Base-by-base conservation (phyloP, 1,139 yeast species). In the Pichia sp. region DNA sequence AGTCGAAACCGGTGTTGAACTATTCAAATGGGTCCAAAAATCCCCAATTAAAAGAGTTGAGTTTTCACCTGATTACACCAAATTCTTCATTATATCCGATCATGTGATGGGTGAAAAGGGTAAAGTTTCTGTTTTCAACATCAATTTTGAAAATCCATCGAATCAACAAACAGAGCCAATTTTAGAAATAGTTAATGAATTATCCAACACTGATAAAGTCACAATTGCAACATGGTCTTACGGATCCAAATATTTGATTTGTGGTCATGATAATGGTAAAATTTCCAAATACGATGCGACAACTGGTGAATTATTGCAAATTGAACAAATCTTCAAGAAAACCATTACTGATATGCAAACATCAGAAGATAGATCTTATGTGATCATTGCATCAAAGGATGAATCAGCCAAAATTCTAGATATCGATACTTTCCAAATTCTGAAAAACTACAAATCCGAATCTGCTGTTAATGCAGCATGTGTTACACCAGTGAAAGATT, bases 391-490 rank as follows among this genome's bases (percentile, higher is more conserved):
- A 4, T 87, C 97, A 45, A 87, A 92, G 68, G 99, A 92, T 70
- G 86, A 88, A 69, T 74, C 83, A 49, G 85, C 97, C n/a, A 72
- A 77, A 52, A 71, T 94, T 54, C 71, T 85, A 47, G 94, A 86
- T 60, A 85, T 85, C 39, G 95, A 85, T 54, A 74, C 82, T 39
- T 73, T 92, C 52, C 75, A 80, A 52, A 64, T 81, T 46, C 67
- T 86, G 65, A 88, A 90, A 68, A 81, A 79, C 29, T 92, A 75
- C 66, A 77, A 75, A 58, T 84, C 96, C 7, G 97, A 88, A 64
- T 90, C 95, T 43, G 97, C 98, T 48, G 77, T 94, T 76, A 94
- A 94, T 71, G 80, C 95, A 34, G 98, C 97, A 29, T 84, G 95
- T 53, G 83, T 92, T 55, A 90, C 98, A 8, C 92, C 97, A 29